Base-by-base conservation (phyloP, 1,139 yeast genomes). In the Yamadazyma oceani region DNA sequence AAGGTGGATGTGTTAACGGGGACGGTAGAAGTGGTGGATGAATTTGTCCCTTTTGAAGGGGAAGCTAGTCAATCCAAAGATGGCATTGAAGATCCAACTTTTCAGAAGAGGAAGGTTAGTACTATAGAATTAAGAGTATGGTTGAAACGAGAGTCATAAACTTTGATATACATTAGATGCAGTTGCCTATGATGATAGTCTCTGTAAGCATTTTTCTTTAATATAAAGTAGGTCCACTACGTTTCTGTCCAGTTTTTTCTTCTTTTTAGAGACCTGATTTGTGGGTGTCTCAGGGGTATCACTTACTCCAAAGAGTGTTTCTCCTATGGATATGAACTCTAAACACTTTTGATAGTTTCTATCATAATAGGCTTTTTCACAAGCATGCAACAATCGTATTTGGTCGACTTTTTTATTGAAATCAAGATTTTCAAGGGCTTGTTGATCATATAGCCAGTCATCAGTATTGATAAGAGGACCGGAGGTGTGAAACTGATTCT, bases 1-100 rank as follows among this genome's bases (percentile, higher is more conserved):
- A 66, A 57, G 42, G 75, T 82, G 5, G 85, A 81, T 21, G 54
- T 80, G 1, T 51, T 61, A 23, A 83, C 90, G 0, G 81, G 74
- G 19, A 75, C 79, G 10, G 69, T 80, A 0, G 75, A 75, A 36
- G 87, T 83, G 0, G 53, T 84, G 24, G 92, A 84, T 55, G 88
- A 82, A 53, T 71, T 80, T 39, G 42, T 28, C 11, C 48, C 45
- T 11, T 41, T 44, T 23, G 63, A 49, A 7, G 60, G 55, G 17
- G n/a, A 24, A 24, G 26, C 5, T 19, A 5, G 8, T 8, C 21
- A 19, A 19, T 8, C 5, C 8, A 19, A 19, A 19, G 8, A 19
- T 5, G 5, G 60, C 10, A 74, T 68, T 15, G 62, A 59, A 9
- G 73, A 68, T 25, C 59, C 66, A 4, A 53, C 62, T 5, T 68